Percentiles rank a stretch among this genome's conserved stretches.
These are phyloP conservation scores for Neltuma alba DNA, from an alignment of 306 rosid species.

Conservation along the genomic window DNA sequence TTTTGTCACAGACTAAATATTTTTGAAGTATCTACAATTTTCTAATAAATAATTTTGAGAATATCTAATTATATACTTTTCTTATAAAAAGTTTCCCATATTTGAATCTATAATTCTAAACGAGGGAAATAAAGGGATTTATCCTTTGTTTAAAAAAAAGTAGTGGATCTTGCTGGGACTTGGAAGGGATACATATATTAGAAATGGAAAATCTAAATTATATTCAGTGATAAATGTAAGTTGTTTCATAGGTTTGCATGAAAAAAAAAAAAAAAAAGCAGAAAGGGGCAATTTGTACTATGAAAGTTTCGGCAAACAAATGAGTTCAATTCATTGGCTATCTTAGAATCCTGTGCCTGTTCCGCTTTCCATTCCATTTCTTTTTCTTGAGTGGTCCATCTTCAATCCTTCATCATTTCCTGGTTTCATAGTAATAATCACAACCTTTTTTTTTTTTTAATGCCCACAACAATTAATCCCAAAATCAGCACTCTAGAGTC, in stretches of 20 bases:
- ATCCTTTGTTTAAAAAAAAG: too few species aligned
- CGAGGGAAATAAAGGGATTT: too few species aligned
- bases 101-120: too few species aligned
- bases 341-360: background rate
- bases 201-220: background rate
- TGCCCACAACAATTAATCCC: background rate
- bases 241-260: background rate
- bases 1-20: background rate
- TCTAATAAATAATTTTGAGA: background rate
- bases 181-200: too few species aligned
- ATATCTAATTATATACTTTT: background rate
- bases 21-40: background rate
- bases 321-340: background rate
- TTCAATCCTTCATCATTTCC: background rate
- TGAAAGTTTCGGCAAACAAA: background rate
- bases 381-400: background rate
- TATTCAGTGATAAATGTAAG: background rate
- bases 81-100: too few species aligned
- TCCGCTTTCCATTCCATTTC: background rate
- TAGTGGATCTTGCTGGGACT: too few species aligned
- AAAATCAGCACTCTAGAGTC: background rate
- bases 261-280: background rate
- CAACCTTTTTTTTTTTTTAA: background rate
- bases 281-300: background rate
- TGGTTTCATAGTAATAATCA: background rate